Evolutionary conservation across 139 green algal species (phyloP).

Genomic region (Chlamydomonas applanata): DNA sequence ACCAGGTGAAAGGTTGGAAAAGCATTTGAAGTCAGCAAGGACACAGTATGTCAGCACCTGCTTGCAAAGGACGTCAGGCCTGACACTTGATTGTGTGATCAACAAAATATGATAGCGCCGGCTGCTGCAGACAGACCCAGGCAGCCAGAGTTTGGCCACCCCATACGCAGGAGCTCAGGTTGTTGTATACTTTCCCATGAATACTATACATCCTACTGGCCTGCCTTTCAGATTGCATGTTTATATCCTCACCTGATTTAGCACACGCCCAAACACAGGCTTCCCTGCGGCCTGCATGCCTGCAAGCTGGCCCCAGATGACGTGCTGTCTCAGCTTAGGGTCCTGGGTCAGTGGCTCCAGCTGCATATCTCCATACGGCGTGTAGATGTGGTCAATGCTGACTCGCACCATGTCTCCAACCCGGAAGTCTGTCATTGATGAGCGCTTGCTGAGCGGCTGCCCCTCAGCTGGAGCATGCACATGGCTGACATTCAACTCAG

Average conservation of each 20-base stretch:
- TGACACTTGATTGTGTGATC: too few species aligned
- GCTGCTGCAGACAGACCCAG: too few species aligned
- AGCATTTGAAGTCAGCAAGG: too few species aligned
- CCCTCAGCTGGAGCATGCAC: neutral
- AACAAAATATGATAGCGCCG: too few species aligned
- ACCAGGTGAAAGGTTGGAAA: too few species aligned
- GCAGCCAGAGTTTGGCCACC: too few species aligned
- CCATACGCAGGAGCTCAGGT: too few species aligned
- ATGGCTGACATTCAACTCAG: constrained; percentile 8
- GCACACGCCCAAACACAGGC: constrained; percentile 20
- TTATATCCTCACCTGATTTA: constrained; percentile 2
- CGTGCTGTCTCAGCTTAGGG: neutral
- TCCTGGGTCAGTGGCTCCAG: constrained; percentile 8
- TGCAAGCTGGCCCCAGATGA: constrained; percentile 14
- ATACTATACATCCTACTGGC: too few species aligned
- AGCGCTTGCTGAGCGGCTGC: neutral
- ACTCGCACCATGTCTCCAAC: constrained; percentile 15
- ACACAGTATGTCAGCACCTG: too few species aligned
- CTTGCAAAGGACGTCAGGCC: too few species aligned
- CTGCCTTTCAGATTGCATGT: too few species aligned
- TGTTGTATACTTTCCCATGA: too few species aligned
- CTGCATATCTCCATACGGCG: constrained; percentile 31
- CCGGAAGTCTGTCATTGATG: constrained; percentile 5
- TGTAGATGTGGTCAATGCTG: constrained; percentile 7
- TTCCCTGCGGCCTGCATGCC: neutral